Conservation (phyloP, 1,139 yeast species). For the Taphrina pruni region DNA sequence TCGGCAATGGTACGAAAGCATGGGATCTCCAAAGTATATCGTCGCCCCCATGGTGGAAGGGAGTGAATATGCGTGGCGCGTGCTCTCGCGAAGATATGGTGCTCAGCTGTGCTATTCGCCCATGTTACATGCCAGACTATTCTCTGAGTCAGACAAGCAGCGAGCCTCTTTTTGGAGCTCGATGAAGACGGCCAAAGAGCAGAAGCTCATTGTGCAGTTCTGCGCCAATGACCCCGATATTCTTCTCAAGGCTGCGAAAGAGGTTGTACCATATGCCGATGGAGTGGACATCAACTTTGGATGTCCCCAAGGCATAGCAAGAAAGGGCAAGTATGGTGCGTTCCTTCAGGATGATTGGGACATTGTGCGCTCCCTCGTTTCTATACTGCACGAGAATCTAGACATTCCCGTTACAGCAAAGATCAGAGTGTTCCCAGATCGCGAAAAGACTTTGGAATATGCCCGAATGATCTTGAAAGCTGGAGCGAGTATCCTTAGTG, state of each 20-base stretch:
- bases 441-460: constrained; percentile 80
- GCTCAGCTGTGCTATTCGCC: constrained; percentile 96
- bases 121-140: constrained; percentile 91
- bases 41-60: constrained; percentile 99
- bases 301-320: constrained; percentile 97
- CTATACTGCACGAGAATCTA: constrained; percentile 71
- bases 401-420: constrained; percentile 90
- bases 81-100: constrained; percentile 83
- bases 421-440: constrained; percentile 85
- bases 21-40: constrained; percentile 79
- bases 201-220: constrained; percentile 90
- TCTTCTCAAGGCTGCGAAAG: constrained; percentile 75
- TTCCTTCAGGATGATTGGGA: constrained; percentile 98
- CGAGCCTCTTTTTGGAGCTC: constrained; percentile 76
- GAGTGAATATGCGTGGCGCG: constrained; percentile 93
- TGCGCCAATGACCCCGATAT: constrained; percentile 95
- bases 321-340: constrained; percentile 92
- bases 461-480: constrained; percentile 91
- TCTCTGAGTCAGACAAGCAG: constrained; percentile 83
- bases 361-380: constrained; percentile 71
- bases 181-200: constrained; percentile 76
- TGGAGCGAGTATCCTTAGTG: constrained; percentile 93
- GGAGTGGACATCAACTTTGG: constrained; percentile 96
- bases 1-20: constrained; percentile 67
- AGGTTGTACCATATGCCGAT: constrained; percentile 84